These are phyloP conservation scores for Drosera spatulata DNA, from an alignment of 179 eudicot genomes.

Conservation along the genomic window DNA sequence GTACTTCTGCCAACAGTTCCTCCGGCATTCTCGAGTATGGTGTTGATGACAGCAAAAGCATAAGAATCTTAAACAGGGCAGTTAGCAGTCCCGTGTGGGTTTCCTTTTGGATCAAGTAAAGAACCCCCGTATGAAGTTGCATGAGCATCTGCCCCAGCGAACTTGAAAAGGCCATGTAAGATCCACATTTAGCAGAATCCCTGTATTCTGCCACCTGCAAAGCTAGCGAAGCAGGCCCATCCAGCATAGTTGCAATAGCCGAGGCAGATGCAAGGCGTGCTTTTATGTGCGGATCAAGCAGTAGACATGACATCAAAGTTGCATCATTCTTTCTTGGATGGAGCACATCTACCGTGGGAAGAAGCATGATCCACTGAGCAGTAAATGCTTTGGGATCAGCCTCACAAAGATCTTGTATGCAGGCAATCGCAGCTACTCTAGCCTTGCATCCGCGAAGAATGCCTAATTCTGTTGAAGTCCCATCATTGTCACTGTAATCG, in stretches of 20 bases:
- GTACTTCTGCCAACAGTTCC: slow-evolving; percentile 59
- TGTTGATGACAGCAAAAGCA: slow-evolving; percentile 79
- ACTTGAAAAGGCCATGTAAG: slow-evolving; percentile 84
- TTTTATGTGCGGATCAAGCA: slow-evolving; percentile 82
- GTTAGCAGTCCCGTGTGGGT: slow-evolving; percentile 60
- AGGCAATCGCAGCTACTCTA: slow-evolving; percentile 74
- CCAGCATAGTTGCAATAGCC: slow-evolving; percentile 76
- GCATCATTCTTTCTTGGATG: slow-evolving; percentile 84
- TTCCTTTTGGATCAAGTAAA: slow-evolving; percentile 69
- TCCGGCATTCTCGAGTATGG: slow-evolving; percentile 96
- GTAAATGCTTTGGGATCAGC: slow-evolving; percentile 80
- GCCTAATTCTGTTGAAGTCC: slow-evolving; percentile 29
- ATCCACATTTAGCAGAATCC: slow-evolving; percentile 67
- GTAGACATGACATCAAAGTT: slow-evolving; percentile 78
- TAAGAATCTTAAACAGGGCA: slow-evolving; percentile 62
- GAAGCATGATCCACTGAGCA: slow-evolving; percentile 88
- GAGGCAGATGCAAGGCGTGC: slow-evolving; percentile 80
- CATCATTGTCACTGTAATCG: slow-evolving; percentile 80
- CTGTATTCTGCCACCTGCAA: slow-evolving; percentile 88
- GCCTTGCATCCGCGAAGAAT: slow-evolving; percentile 43
- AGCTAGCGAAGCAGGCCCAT: slow-evolving; percentile 74
- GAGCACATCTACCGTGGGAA: slow-evolving; percentile 82
- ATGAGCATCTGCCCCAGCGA: slow-evolving; percentile 91
- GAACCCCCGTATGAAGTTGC: slow-evolving; percentile 88
- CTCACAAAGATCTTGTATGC: slow-evolving; percentile 97